Conservation (phyloP, 2,329 filamentous ascomycete genomes). For the Gaeumannomyces sp. region DNA sequence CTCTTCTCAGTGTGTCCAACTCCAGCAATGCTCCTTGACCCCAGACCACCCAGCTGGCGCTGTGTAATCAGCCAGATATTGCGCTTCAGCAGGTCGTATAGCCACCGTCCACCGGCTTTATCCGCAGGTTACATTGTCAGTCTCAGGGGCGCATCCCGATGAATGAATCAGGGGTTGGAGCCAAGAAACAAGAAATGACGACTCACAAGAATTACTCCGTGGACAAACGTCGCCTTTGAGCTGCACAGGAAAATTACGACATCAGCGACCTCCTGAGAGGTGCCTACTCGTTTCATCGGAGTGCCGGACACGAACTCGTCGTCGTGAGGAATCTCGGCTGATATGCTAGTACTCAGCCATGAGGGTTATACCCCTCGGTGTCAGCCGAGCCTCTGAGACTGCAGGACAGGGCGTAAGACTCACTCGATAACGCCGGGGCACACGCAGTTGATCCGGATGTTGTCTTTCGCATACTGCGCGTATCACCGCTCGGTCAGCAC, state of each 20-base stretch:
- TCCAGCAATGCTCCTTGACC: neutral
- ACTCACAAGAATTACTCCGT: conserved; percentile 30
- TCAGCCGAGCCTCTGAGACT: neutral
- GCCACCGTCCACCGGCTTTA: conserved; percentile 10
- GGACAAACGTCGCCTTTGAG: conserved; percentile 38
- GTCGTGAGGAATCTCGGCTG: conserved; percentile 28
- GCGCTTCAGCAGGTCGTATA: conserved; percentile 7
- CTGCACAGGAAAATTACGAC: conserved; percentile 38
- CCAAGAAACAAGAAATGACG: neutral
- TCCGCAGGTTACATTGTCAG: neutral
- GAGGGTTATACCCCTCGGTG: conserved; percentile 12
- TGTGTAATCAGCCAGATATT: no score
- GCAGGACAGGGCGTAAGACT: conserved; percentile 10
- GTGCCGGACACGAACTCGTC: conserved; percentile 27
- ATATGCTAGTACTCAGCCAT: conserved; percentile 30
- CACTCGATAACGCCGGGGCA: conserved; percentile 39
- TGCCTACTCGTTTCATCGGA: conserved; percentile 33
- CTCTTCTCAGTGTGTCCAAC: neutral
- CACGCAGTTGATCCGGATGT: conserved; percentile 39
- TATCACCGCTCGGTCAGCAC: neutral
- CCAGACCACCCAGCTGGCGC: neutral
- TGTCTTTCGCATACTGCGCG: conserved; percentile 35
- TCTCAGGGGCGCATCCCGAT: neutral
- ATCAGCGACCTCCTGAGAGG: conserved; percentile 39
- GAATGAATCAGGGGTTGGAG: neutral